A percentile compares a stretch with the other conserved stretches of the same genome.
These are phyloP conservation scores for Eucalyptus marginata DNA, from an alignment of 345 rosid species.

Conservation along the genomic window DNA sequence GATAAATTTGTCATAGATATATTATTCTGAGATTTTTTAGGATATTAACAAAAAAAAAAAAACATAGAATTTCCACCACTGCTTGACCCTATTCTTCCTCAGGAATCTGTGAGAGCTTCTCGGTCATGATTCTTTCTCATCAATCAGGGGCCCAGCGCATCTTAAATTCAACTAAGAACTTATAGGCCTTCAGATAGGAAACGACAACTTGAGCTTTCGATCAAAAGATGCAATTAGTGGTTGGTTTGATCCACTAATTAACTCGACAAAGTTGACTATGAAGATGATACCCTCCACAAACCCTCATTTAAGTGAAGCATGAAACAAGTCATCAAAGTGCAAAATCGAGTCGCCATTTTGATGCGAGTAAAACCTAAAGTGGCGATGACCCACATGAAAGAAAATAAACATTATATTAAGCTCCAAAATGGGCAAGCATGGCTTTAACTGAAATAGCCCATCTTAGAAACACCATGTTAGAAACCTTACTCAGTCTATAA, in stretches of 20 bases:
- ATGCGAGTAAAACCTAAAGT: not conserved
- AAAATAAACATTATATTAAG: not conserved
- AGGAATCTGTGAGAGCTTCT: not conserved
- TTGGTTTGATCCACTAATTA: not conserved
- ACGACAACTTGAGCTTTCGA: not conserved
- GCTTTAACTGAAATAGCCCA: not conserved
- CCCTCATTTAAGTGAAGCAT: not conserved
- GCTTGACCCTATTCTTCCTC: not conserved
- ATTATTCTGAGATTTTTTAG: rapidly evolving
- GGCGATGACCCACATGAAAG: not conserved
- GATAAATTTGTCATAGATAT: rapidly evolving
- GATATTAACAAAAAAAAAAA: too few relatives aligned
- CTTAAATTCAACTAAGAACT: not conserved
- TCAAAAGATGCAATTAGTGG: not conserved
- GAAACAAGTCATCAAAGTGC: not conserved
- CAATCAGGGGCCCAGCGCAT: not conserved
- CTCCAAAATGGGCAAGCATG: not conserved
- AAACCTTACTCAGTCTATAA: not conserved
- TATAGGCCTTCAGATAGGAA: not conserved
- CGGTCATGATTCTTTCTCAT: not conserved
- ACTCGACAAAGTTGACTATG: not conserved
- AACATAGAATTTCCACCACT: not conserved
- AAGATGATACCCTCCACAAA: not conserved
- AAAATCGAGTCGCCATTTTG: not conserved
- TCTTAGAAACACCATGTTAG: not conserved